These are phyloP conservation scores for Penicillium paradoxum DNA, from an alignment of 495 filamentous ascomycete species.

Conservation along the genomic window DNA sequence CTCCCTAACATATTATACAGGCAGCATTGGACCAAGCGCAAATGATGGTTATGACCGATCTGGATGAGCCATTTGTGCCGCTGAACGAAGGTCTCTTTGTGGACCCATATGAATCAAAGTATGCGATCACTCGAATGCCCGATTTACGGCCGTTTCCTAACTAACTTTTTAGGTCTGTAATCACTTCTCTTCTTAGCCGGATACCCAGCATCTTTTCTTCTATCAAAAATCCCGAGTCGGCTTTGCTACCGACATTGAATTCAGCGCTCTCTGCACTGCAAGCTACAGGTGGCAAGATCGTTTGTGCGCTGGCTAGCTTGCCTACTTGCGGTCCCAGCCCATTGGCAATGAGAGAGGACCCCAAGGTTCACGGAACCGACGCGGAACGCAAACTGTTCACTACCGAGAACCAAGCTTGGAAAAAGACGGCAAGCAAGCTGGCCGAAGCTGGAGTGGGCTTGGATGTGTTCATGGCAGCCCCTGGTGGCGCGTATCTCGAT, in stretches of 20 bases:
- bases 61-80: slow-evolving; percentile 95
- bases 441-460: slow-evolving; percentile 82
- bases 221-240: slow-evolving; percentile 83
- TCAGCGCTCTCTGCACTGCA: slow-evolving; percentile 76
- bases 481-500: slow-evolving; percentile 85
- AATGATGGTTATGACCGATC: slow-evolving; percentile 98
- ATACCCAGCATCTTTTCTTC: slow-evolving; percentile 80
- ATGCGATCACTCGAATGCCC: slow-evolving; percentile 13
- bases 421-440: slow-evolving; percentile 78
- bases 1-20: slow-evolving; percentile 40
- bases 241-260: slow-evolving; percentile 76
- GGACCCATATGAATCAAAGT: slow-evolving; percentile 90
- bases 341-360: slow-evolving; percentile 79
- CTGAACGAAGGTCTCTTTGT: slow-evolving; percentile 90
- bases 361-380: slow-evolving; percentile 80
- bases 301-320: slow-evolving; percentile 77
- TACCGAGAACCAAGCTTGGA: slow-evolving; percentile 82
- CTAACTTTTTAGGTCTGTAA: slow-evolving; percentile 54
- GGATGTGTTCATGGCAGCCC: slow-evolving; percentile 91
- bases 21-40: slow-evolving; percentile 79
- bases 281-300: slow-evolving; percentile 84
- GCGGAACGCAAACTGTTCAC: slow-evolving; percentile 87
- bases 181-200: slow-evolving; percentile 73
- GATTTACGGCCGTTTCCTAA: slow-evolving; percentile 1
- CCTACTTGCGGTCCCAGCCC: slow-evolving; percentile 88